Base-by-base conservation (phyloP, 2,329 filamentous ascomycete genomes). In the Apiospora malaysiana region DNA sequence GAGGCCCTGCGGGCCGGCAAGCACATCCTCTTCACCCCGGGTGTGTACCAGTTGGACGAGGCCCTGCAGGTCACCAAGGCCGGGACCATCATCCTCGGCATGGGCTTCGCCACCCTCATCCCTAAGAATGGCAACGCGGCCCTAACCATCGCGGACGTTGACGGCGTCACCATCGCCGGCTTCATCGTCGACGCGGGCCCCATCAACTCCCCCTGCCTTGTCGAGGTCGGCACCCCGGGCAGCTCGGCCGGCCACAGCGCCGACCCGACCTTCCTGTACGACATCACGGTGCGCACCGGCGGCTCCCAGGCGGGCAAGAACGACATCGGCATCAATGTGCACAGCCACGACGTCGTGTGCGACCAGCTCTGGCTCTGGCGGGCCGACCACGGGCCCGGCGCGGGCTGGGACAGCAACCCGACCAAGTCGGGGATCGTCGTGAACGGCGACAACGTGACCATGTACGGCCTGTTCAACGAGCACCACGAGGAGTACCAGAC, bases 321-420 rank as follows among this genome's bases (percentile, higher is more conserved):
- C 72, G 75, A 77, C 37, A 69, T 77, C 14, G 78, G 78, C 7
- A 79, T 80, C 47, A 69, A 66, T 2, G 77, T 80, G 67, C 79
- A 80, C 45, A 80, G 79, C 70, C 71, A 75, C 70, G 73, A 79
- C 70, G 77, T 78, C 9, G 72, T 80, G 2, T 76, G 77, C 40
- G 79, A 80, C 70, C 79, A 80, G 67, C 66, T 80, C 21, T 80
- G 79, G 79, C 71, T 80, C 6, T 80, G 79, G 79, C 78, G 79
- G 6, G 79, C 79, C 2, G 79, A 80, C 71, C 79, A 80, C 59
- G 78, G 78, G 4, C 71, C 75, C 2, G 77, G 78, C 4, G 76
- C 76, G 0, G 75, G 73, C 8, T 80, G 79, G 79, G 73, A 78
- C 25, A 71, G 68, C 46, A 80, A 80, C 66, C 78, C 76, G 10